These are phyloP conservation scores for Sungouiella thailandica DNA, from an alignment of 805 yeast species.

Conservation along the genomic window DNA sequence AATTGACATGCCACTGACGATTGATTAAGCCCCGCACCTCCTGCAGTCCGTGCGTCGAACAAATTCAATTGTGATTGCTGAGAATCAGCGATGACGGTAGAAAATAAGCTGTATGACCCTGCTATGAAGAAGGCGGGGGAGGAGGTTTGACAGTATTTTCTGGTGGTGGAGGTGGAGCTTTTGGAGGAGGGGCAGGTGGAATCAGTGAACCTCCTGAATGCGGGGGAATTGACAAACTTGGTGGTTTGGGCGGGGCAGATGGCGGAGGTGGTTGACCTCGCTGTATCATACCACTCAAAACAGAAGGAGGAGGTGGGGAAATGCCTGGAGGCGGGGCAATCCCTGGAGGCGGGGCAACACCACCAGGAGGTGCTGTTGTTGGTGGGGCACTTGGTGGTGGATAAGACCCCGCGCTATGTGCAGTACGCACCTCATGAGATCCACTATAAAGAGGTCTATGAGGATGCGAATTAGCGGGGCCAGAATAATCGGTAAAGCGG, in stretches of 20 bases:
- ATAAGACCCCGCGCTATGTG: conserved; percentile 15
- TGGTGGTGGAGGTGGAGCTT: conserved; percentile 14
- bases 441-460: no score
- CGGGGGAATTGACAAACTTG: conserved; percentile 18
- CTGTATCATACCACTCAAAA: conserved; percentile 4
- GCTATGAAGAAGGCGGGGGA: conserved; percentile 16
- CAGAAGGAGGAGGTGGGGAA: conserved; percentile 6
- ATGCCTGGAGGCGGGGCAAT: background rate
- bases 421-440: no score
- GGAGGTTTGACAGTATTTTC: conserved; percentile 9
- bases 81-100: no score
- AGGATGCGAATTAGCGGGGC: no score
- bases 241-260: conserved; percentile 14
- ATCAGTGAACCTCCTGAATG: conserved; percentile 2
- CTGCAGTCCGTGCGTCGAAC: no score
- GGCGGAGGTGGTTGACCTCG: conserved; percentile 4
- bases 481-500: no score
- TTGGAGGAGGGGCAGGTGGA: conserved; percentile 17
- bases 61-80: no score
- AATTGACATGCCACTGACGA: no score
- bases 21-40: no score
- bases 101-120: no score
- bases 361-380: conserved; percentile 1
- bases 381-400: conserved; percentile 5
- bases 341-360: background rate